Base-by-base conservation (phyloP, 768 basidiomycete species). In the Scleroderma citrinum region DNA sequence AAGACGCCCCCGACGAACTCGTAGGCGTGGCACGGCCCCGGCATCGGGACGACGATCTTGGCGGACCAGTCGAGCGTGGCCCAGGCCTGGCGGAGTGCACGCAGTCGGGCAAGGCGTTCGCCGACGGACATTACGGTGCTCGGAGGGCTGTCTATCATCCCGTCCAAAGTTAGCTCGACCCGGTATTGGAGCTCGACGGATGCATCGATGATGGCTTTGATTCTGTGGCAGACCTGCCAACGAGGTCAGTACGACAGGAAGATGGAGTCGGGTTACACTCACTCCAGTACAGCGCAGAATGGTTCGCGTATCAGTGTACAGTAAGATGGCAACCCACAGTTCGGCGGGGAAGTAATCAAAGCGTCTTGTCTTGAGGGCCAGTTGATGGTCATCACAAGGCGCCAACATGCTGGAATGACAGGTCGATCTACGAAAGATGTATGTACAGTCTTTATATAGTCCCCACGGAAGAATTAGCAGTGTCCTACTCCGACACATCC, bases 1-100 rank as follows among this genome's bases (percentile, higher is more conserved):
- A 83, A 82, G 0, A 80, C 59, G 0, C 82, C 82, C 0, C 70
- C 76, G 4, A 83, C 82, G 51, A 84, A 69, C 51, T 84, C 81
- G 56, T 84, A 84, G 4, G 80, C 78, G 40, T 67, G 67, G 47
- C 73, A 76, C 2, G 57, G 52, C 0, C 69, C 74, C 0, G 68
- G 59, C 31, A 71, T 58, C 5, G 65, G 60, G 0, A 74, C 58
- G 0, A 51, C 41, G 1, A 55, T 49, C 12, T 52, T 55, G 0
- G 50, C 49, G 6, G 47, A 52, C 65, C 69, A 69, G 13, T 50
- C 54, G 12, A 71, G 56, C 16, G 53, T 56, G 0, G 55, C 32
- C 75, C 76, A 76, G 0, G 69, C 57, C 0, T 34, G 40, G 2
- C 75, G 68, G 0, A 73, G 62, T 17, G 59, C 54, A 3, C 65